These are phyloP conservation scores for Oropetium thomaeum DNA, from an alignment of 176 grass and related monocot species.

Conservation along the genomic window DNA sequence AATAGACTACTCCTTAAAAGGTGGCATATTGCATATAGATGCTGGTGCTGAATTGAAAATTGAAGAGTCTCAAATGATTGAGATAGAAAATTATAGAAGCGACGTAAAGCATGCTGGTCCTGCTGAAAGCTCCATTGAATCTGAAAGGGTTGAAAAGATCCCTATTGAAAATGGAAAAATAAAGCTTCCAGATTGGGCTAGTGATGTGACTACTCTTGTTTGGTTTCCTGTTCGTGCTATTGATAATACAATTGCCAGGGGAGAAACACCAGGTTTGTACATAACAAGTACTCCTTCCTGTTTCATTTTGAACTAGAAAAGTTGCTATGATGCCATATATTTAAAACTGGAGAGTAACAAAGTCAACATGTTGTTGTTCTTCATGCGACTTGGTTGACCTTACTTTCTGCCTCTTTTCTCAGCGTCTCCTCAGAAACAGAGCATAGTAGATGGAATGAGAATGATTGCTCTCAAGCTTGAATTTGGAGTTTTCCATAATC, in stretches of 20 bases:
- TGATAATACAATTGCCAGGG: slow-evolving; percentile 79
- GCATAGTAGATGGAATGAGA: slow-evolving; percentile 96
- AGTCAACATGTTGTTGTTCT: slow-evolving; percentile 18
- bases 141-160: slow-evolving; percentile 59
- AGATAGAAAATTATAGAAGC: slow-evolving; percentile 68
- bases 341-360: background rate
- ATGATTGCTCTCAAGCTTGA: slow-evolving; percentile 99
- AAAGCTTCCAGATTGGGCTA: slow-evolving; percentile 87
- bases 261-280: slow-evolving; percentile 72
- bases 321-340: background rate
- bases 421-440: slow-evolving; percentile 77
- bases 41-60: slow-evolving; percentile 84
- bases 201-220: slow-evolving; percentile 71
- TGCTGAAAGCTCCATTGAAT: slow-evolving; percentile 14
- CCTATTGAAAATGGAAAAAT: slow-evolving; percentile 78
- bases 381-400: background rate
- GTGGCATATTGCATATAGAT: slow-evolving; percentile 86
- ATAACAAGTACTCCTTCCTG: background rate
- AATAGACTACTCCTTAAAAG: slow-evolving; percentile 92
- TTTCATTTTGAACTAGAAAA: background rate
- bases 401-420: slow-evolving; percentile 36
- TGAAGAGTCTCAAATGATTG: slow-evolving; percentile 84
- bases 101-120: slow-evolving; percentile 24
- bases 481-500: slow-evolving; percentile 97
- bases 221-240: slow-evolving; percentile 97